Base-by-base conservation (phyloP, 2,329 filamentous ascomycete species). In the Emmonsiellopsis sp. region DNA sequence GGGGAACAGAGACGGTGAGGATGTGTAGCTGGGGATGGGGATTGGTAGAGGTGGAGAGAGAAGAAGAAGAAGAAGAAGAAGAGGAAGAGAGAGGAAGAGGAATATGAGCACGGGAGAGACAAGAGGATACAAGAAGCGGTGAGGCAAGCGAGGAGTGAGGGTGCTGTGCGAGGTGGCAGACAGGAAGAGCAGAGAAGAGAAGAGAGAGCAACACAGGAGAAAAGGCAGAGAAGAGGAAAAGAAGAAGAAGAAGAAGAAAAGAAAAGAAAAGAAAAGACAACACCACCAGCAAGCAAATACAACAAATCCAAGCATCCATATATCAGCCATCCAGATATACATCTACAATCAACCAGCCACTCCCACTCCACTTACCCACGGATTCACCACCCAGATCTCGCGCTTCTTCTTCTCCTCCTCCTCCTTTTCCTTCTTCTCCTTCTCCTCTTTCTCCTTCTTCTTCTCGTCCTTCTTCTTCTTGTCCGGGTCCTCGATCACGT, bases 401-500 rank as follows among this genome's bases (percentile, higher is more conserved):
- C 17, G 32, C 6, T 39, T 39, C 37, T 39, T n/a, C 42, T 57
- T 54, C 52, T 48, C 32, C 14, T 49, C 39, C 46, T 48, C 34
- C 6, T 37, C 9, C 33, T 17, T 34, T 7, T 39, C n/a, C 37
- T 39, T n/a, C 42, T 57, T 54, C 52, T 55, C 53, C 37, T 48
- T 33, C 14, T 49, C 39, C 46, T 48, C 33, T 43, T 56, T 32
- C 8, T 50, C 47, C 31, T 51, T 36, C 14, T 50, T 52, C 43
- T 51, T 50, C 14, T 42, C 36, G 6, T 53, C 31, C 33, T 53
- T 43, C 11, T 57, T 55, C 55, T 55, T 52, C 49, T 50, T 56
- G 17, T 55, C 55, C 10, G 43, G 44, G 13, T 55, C 61, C 44
- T 61, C 57, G 46, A 58, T 55, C 36, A 56, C 50, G 43, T 53